phyloP scores from a whole-genome alignment of 805 yeast genomes.

The Sugiyamaella chiloensis region DNA sequence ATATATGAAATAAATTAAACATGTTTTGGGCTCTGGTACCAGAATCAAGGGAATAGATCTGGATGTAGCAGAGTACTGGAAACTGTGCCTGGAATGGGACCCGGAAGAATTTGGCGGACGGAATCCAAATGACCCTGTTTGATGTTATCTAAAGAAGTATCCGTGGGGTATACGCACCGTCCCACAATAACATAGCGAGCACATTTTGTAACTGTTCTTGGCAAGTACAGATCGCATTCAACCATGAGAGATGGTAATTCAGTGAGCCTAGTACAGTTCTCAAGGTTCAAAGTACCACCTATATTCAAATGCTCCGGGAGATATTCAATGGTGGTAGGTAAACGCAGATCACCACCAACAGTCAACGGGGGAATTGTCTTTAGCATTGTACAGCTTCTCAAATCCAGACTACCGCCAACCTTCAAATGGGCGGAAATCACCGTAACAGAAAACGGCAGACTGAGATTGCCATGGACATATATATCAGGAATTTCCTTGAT shows the following conservation, averaged over 20 bases:
- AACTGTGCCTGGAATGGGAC: too few species aligned
- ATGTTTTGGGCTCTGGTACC: too few species aligned
- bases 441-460: background rate
- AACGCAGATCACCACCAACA: background rate
- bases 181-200: background rate
- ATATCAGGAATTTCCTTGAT: background rate
- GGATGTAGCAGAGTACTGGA: too few species aligned
- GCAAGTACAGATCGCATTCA: background rate
- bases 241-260: background rate
- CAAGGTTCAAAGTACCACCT: background rate
- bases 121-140: too few species aligned
- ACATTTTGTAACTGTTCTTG: background rate
- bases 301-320: background rate
- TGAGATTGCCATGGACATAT: background rate
- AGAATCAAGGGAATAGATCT: too few species aligned
- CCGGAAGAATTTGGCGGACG: too few species aligned
- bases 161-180: too few species aligned
- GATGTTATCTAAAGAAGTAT: too few species aligned
- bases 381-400: background rate
- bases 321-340: background rate
- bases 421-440: background rate
- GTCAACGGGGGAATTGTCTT: background rate
- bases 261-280: background rate
- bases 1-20: too few species aligned
- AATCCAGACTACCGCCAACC: background rate